These are phyloP conservation scores for Peniophora sp. DNA, from an alignment of 1,284 basidiomycete genomes.

Conservation along the genomic window DNA sequence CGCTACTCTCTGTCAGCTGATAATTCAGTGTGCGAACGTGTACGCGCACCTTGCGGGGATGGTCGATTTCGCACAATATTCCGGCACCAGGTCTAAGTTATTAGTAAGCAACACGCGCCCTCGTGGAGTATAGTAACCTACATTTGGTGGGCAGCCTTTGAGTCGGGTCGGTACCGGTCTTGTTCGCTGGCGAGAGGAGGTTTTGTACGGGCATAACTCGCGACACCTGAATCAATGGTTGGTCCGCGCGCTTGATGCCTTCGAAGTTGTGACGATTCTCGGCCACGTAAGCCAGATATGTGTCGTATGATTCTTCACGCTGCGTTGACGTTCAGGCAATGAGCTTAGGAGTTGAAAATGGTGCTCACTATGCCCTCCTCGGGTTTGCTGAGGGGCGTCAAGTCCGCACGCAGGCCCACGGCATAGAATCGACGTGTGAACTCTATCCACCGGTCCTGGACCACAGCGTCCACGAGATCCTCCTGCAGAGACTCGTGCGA, in stretches of 20 bases:
- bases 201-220: constrained; percentile 43
- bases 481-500: constrained; percentile 31
- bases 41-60: constrained; percentile 59
- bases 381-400: constrained; percentile 66
- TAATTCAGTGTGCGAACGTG: background rate
- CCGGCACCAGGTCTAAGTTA: constrained; percentile 65
- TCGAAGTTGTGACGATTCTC: constrained; percentile 51
- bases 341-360: constrained; percentile 1
- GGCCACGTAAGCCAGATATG: constrained; percentile 58
- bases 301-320: constrained; percentile 51
- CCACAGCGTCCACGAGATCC: constrained; percentile 50
- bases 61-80: constrained; percentile 63
- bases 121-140: constrained; percentile 14
- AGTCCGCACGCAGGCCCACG: constrained; percentile 47
- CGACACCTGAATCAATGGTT: constrained; percentile 66
- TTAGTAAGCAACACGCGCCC: background rate
- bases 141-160: constrained; percentile 46
- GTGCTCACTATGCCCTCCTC: constrained; percentile 52
- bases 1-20: constrained; percentile 29
- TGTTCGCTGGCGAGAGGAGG: constrained; percentile 40
- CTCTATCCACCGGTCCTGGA: constrained; percentile 71
- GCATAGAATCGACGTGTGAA: constrained; percentile 64
- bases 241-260: constrained; percentile 50
- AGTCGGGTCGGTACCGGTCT: constrained; percentile 26
- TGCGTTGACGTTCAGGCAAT: constrained; percentile 19